These are phyloP conservation scores for Auricularia heimuer DNA, from an alignment of 768 basidiomycete species.

Conservation along the genomic window DNA sequence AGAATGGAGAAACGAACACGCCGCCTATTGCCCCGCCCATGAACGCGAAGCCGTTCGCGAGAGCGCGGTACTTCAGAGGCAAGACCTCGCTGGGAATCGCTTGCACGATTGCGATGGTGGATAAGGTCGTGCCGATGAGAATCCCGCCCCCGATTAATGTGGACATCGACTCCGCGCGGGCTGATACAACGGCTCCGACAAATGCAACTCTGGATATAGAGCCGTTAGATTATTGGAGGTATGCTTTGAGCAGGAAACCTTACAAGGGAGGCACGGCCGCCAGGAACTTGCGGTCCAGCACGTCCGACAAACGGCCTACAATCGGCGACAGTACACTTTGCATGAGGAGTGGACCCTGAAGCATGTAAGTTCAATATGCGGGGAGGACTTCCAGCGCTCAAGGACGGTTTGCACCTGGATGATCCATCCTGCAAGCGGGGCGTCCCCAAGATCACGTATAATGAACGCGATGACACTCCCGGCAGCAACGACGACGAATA, in stretches of 20 bases:
- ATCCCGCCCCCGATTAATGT: constrained; percentile 8
- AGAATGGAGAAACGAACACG: background rate
- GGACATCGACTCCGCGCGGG: constrained; percentile 4
- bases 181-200: constrained; percentile 6
- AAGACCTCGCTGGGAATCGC: constrained; percentile 9
- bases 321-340: constrained; percentile 9
- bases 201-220: constrained; percentile 1
- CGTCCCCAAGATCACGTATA: constrained; percentile 6
- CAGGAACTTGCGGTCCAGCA: constrained; percentile 7
- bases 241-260: too few relatives aligned
- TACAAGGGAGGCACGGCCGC: constrained; percentile 9
- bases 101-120: constrained; percentile 10
- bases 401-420: background rate
- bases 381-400: background rate
- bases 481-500: constrained; percentile 6
- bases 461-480: constrained; percentile 5
- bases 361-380: background rate
- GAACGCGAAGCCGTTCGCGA: constrained; percentile 8
- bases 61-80: constrained; percentile 7
- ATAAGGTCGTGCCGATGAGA: constrained; percentile 7
- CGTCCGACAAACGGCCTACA: constrained; percentile 8
- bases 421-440: constrained; percentile 8
- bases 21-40: constrained; percentile 6
- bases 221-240: too few relatives aligned
- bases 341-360: constrained; percentile 9